These are phyloP conservation scores for Bolboschoenoplectus hybrid DNA, from an alignment of 202 grass and related monocot species.

Conservation along the genomic window DNA sequence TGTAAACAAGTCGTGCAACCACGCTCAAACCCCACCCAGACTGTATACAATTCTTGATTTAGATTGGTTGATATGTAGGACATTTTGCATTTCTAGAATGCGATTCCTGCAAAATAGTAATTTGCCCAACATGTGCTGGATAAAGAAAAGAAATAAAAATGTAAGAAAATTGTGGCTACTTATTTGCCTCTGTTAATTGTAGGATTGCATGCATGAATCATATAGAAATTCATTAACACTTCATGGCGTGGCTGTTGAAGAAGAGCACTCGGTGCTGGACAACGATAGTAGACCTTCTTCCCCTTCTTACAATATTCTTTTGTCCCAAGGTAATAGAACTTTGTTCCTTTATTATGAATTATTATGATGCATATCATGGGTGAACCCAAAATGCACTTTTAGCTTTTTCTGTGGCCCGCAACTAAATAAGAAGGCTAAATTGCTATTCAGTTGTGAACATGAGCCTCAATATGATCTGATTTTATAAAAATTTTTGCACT, in stretches of 20 bases:
- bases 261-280: conserved; percentile 65
- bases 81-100: not conserved
- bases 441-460: not conserved
- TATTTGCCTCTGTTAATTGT: conserved; percentile 16
- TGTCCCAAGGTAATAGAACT: conserved; percentile 50
- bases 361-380: not conserved
- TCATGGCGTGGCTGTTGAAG: conserved; percentile 58
- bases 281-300: conserved; percentile 65
- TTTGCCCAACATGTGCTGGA: not conserved
- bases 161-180: not conserved
- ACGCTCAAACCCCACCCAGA: not conserved
- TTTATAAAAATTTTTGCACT: not conserved
- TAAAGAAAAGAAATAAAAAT: not conserved
- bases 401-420: conserved; percentile 12
- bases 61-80: conserved; percentile 7
- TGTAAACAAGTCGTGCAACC: not conserved
- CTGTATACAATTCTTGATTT: conserved; percentile 15
- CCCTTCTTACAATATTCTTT: conserved; percentile 64
- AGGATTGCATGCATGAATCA: conserved; percentile 70
- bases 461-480: conserved; percentile 10
- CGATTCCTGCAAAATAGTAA: conserved; percentile 1
- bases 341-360: not conserved
- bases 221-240: conserved; percentile 75
- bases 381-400: conserved; percentile 25
- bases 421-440: not conserved